A percentile compares a stretch with the other conserved stretches of the same genome.
phyloP scores from a whole-genome alignment of 2,329 filamentous ascomycete species.

The Colletotrichum nymphaeae region DNA sequence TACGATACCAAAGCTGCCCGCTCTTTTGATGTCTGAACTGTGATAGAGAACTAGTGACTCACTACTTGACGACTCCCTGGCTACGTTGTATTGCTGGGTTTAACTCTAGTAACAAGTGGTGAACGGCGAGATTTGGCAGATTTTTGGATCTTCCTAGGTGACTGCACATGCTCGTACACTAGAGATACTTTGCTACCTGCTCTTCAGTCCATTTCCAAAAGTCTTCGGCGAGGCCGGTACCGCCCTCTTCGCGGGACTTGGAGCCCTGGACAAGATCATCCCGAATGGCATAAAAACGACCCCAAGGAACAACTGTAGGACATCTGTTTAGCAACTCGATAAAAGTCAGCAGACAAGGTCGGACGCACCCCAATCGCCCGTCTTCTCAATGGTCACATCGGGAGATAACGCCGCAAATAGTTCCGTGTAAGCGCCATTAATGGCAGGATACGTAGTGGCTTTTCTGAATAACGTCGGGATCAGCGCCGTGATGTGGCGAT shows the following conservation, averaged over 20 bases:
- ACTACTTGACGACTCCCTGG: neutral
- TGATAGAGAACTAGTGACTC: neutral
- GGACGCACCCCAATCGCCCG: constrained; percentile 44
- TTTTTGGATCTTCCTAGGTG: neutral
- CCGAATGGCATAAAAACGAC: constrained; percentile 47
- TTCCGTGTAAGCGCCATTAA: constrained; percentile 59
- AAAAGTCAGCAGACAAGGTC: neutral
- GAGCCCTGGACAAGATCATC: constrained; percentile 43
- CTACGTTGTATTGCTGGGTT: neutral
- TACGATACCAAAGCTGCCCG: neutral
- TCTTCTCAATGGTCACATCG: constrained; percentile 52
- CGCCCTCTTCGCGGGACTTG: constrained; percentile 50
- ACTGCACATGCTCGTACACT: neutral
- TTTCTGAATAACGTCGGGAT: constrained; percentile 25
- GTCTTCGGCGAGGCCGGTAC: constrained; percentile 47
- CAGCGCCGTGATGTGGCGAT: constrained; percentile 35
- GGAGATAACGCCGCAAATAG: constrained; percentile 59
- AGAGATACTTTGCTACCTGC: constrained; percentile 44
- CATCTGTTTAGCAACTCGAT: neutral
- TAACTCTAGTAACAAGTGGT: neutral
- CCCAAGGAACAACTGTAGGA: constrained; percentile 50
- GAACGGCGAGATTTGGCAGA: too few species aligned
- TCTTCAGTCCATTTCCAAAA: constrained; percentile 57
- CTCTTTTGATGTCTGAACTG: neutral
- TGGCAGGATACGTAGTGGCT: constrained; percentile 40